A percentile compares a stretch with the other conserved stretches of the same genome.
Evolutionary conservation across 2,329 filamentous ascomycete genomes (phyloP).

Genomic region (Fusarium equiseti): DNA sequence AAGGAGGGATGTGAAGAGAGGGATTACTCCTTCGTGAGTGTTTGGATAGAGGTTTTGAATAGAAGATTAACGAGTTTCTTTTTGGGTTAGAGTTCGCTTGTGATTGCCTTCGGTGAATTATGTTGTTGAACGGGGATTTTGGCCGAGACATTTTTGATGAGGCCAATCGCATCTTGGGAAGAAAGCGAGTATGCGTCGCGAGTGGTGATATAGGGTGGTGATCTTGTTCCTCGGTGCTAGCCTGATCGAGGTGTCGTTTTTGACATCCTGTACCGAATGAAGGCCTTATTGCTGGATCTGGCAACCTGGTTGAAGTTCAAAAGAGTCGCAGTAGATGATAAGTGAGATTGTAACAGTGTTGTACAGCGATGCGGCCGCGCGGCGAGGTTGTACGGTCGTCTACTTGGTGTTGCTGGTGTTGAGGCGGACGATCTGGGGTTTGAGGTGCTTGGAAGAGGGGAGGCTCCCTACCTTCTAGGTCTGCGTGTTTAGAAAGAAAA

Average conservation of each 20-base stretch:
- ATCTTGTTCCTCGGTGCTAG: neutral
- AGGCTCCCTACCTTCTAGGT: too few species aligned
- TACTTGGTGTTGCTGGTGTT: neutral
- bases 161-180: slow-evolving; percentile 25
- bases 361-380: slow-evolving; percentile 27
- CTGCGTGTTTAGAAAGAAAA: neutral
- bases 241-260: neutral
- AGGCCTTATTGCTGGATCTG: neutral
- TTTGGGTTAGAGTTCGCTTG: slow-evolving; percentile 20
- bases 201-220: neutral
- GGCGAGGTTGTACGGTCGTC: slow-evolving; percentile 15
- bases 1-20: slow-evolving; percentile 24
- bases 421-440: neutral
- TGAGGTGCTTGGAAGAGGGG: neutral
- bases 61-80: slow-evolving; percentile 26
- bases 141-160: slow-evolving; percentile 26
- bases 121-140: slow-evolving; percentile 2
- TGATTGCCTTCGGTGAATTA: slow-evolving; percentile 19
- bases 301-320: neutral
- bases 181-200: slow-evolving; percentile 5
- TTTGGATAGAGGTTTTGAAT: slow-evolving; percentile 27
- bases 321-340: neutral
- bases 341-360: neutral
- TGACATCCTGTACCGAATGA: too few species aligned
- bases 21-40: neutral